Conservation (phyloP, 371 early-diverging fungal species). For the Mortierella sp. region DNA sequence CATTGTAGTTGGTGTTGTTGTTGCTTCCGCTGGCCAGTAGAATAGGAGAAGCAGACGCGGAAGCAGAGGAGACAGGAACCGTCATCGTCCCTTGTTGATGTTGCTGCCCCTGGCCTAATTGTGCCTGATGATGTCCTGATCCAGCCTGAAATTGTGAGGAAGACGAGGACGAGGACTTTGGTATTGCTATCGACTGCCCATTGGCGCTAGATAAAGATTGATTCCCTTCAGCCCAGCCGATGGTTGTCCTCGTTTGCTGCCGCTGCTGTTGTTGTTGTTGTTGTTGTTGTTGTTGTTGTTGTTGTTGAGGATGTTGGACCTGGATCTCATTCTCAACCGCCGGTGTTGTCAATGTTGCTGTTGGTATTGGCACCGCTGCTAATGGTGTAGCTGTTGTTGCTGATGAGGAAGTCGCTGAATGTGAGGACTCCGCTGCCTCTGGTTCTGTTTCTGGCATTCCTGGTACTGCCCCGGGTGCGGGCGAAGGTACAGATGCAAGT, state of each 20-base stretch:
- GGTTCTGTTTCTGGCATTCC: not conserved
- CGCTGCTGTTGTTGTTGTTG: not conserved
- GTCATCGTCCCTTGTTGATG: not conserved
- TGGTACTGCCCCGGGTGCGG: not conserved
- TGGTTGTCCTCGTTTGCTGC: constrained; percentile 4
- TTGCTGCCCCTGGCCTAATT: constrained; percentile 11
- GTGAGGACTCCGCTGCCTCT: not conserved
- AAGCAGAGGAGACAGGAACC: not conserved
- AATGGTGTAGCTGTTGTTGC: not conserved
- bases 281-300: constrained; percentile 12
- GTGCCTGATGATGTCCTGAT: constrained; percentile 5
- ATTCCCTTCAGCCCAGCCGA: constrained; percentile 17
- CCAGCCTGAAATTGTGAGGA: not conserved
- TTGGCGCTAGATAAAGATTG: not conserved
- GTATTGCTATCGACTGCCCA: not conserved
- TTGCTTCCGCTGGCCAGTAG: not conserved
- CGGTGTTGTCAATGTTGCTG: not conserved
- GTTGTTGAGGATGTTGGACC: not conserved
- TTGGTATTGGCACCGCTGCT: no score
- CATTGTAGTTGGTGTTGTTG: not conserved
- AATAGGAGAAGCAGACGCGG: not conserved
- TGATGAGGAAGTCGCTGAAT: not conserved
- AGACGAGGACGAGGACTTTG: not conserved
- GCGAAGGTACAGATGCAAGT: no score
- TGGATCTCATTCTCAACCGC: not conserved